Evolutionary conservation across 208 protist genomes (phyloP).

Genomic region (Acanthamoeba lenticulata): DNA sequence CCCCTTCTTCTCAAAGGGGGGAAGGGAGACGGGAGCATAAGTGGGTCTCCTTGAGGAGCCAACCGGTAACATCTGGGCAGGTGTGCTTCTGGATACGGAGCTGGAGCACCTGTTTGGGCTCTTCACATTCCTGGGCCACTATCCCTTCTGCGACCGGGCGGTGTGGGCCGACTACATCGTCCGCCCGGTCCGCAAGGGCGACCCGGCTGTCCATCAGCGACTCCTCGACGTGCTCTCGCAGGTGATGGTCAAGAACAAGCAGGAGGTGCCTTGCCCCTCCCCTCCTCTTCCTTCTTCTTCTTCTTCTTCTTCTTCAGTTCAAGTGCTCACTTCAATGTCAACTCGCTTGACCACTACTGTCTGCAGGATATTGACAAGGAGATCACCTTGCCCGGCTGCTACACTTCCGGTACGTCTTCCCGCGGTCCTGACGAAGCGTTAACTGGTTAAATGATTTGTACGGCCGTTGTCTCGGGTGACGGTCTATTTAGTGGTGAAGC

Average conservation of each 20-base stretch:
- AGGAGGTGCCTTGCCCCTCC: not conserved
- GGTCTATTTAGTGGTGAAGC: constrained; percentile 23
- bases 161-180: constrained; percentile 15
- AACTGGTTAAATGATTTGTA: too few relatives aligned
- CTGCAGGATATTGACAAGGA: constrained; percentile 62
- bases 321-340: too few relatives aligned
- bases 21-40: too few relatives aligned
- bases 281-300: not conserved
- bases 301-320: not conserved
- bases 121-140: constrained; percentile 58
- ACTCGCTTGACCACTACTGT: too few relatives aligned
- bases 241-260: constrained; percentile 59
- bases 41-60: too few relatives aligned
- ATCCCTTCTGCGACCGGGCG: constrained; percentile 31
- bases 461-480: too few relatives aligned
- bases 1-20: too few relatives aligned
- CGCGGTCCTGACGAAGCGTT: too few relatives aligned
- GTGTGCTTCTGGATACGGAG: constrained; percentile 38
- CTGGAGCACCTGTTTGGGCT: constrained; percentile 68
- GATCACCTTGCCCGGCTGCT: constrained; percentile 5
- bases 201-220: not conserved
- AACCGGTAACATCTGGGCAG: too few relatives aligned
- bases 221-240: constrained; percentile 48
- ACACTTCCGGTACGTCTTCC: constrained; percentile 6
- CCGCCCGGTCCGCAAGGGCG: constrained; percentile 57